These are phyloP conservation scores for Penicillium dipodomyicola DNA, from an alignment of 495 filamentous ascomycete genomes.

Conservation along the genomic window DNA sequence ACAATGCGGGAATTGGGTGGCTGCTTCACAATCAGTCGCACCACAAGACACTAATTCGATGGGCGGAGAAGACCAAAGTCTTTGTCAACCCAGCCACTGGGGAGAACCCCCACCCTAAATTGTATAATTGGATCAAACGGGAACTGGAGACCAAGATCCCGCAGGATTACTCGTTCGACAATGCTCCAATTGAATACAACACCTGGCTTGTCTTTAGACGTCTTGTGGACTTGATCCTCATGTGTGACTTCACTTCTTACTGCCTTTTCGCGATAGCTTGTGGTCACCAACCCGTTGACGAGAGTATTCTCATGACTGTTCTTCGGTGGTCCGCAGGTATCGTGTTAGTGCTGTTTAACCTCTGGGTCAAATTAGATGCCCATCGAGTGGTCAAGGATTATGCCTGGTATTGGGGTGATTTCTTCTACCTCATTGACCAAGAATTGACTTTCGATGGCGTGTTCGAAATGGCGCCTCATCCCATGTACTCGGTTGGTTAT, in stretches of 20 bases:
- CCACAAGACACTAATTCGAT: constrained; percentile 77
- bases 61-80: constrained; percentile 80
- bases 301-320: constrained; percentile 64
- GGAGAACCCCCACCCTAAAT: constrained; percentile 72
- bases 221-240: constrained; percentile 90
- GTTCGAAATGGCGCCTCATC: constrained; percentile 98
- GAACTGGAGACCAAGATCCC: constrained; percentile 95
- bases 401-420: constrained; percentile 99
- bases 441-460: constrained; percentile 97
- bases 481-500: constrained; percentile 99
- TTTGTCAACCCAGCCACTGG: constrained; percentile 81
- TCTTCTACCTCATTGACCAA: constrained; percentile 98
- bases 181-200: constrained; percentile 95
- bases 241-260: constrained; percentile 98
- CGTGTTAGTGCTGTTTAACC: constrained; percentile 84
- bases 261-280: constrained; percentile 93
- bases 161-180: constrained; percentile 87
- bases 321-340: constrained; percentile 81
- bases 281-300: constrained; percentile 66
- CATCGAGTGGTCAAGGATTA: constrained; percentile 99
- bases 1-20: constrained; percentile 92
- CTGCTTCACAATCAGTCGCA: constrained; percentile 87
- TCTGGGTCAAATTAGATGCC: constrained; percentile 98
- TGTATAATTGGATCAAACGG: constrained; percentile 78
- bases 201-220: constrained; percentile 96